Evolutionary conservation across 83 land plant genomes (phyloP).

Genomic region (Isoetes engelmannii): DNA sequence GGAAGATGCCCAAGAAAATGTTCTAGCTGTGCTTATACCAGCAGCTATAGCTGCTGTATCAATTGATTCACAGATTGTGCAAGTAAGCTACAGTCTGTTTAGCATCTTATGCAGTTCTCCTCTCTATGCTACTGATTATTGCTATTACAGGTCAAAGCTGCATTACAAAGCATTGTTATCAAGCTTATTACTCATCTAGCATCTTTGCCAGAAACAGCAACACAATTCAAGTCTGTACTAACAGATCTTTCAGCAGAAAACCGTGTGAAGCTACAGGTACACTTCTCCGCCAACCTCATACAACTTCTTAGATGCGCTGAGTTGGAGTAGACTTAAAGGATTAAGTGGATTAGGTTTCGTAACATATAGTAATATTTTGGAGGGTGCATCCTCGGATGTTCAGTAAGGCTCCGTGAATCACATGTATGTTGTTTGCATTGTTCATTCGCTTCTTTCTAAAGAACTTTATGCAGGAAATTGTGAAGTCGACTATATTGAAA

Average conservation of each 20-base stretch:
- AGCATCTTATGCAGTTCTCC: neutral
- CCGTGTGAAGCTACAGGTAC: slow-evolving; percentile 35
- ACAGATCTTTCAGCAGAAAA: slow-evolving; percentile 28
- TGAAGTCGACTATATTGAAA: no score
- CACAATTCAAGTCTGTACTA: slow-evolving; percentile 32
- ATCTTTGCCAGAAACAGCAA: slow-evolving; percentile 31
- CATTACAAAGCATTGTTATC: slow-evolving; percentile 22
- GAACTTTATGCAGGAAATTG: no score
- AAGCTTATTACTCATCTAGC: slow-evolving; percentile 44
- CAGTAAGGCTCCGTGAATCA: no score
- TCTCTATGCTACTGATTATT: neutral
- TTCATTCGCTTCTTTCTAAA: no score
- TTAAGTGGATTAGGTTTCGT: no score
- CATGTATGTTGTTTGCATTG: no score
- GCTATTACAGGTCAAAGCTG: slow-evolving; percentile 20
- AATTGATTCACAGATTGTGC: neutral
- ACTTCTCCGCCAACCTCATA: no score
- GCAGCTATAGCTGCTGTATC: slow-evolving; percentile 36
- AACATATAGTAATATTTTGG: no score
- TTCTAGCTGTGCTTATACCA: slow-evolving; percentile 30
- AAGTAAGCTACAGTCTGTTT: neutral
- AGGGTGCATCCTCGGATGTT: no score
- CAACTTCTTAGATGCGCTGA: no score
- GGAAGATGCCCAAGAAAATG: slow-evolving; percentile 31
- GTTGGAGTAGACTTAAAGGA: no score